Conservation (phyloP, 2,329 filamentous ascomycete genomes). For the Fusarium piperis region DNA sequence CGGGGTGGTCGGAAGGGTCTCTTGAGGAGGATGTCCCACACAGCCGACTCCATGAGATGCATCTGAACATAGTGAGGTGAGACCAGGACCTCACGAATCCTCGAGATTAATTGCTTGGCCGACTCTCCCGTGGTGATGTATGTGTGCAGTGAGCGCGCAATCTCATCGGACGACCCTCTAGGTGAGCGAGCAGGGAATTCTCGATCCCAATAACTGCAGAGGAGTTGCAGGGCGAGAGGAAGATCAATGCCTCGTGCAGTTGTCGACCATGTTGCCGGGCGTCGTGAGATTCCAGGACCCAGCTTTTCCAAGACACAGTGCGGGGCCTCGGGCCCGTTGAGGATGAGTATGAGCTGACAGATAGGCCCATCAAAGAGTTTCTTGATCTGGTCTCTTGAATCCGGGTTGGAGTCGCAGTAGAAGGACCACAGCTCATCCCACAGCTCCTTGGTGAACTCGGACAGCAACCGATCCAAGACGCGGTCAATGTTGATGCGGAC, state of each 20-base stretch:
- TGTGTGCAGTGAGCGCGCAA: conserved; percentile 44
- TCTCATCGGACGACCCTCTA: conserved; percentile 47
- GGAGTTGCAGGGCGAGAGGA: conserved; percentile 47
- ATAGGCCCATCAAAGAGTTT: conserved; percentile 51
- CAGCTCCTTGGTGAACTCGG: conserved; percentile 45
- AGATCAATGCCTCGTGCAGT: conserved; percentile 47
- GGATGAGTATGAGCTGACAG: conserved; percentile 50
- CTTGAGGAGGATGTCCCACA: conserved; percentile 49
- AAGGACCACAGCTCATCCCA: conserved; percentile 51
- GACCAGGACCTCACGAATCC: conserved; percentile 44
- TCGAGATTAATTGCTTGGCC: conserved; percentile 42
- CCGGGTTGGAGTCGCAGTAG: conserved; percentile 43
- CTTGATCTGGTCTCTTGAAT: conserved; percentile 45
- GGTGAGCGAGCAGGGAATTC: conserved; percentile 48
- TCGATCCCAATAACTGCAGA: conserved; percentile 50
- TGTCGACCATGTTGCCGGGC: conserved; percentile 46
- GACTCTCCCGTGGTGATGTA: conserved; percentile 45
- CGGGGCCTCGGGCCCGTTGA: conserved; percentile 50
- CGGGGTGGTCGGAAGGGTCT: conserved; percentile 44
- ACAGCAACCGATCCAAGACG: conserved; percentile 48
- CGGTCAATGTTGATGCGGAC: conserved; percentile 49
- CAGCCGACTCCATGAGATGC: conserved; percentile 50
- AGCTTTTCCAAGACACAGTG: conserved; percentile 48
- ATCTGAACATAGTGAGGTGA: conserved; percentile 51
- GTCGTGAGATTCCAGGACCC: conserved; percentile 47